Base-by-base conservation (phyloP, 768 basidiomycete genomes). In the Hysterangium stoloniferum region DNA sequence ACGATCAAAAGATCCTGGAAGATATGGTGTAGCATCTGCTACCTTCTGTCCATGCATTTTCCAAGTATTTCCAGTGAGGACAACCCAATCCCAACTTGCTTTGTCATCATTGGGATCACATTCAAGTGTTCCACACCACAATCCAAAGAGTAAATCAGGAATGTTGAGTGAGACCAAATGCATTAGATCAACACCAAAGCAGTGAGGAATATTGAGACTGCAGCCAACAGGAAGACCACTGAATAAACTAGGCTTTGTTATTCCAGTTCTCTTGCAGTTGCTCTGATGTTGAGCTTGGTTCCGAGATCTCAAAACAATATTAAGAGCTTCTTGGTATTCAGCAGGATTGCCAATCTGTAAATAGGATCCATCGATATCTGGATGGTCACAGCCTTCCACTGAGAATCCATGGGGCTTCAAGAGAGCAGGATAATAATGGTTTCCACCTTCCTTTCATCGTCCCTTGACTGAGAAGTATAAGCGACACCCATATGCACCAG, bases 1-100 rank as follows among this genome's bases (percentile, higher is more conserved):
- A 4, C 67, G 60, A 55, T 71, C 67, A 58, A 71, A 73, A 0
- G 66, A 71, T 1, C 63, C 62, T 20, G 72, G 73, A 17, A 74
- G 56, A 47, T 66, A 71, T 2, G 56, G 54, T 0, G 58, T 60
- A 1, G 63, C 56, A 8, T 37, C 52, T 0, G 63, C 68, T 15
- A 74, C 69, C 0, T 32, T 51, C 33, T 50, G 42, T 0, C 71
- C 71, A 57, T 74, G 72, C 2, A 28, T 28, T 8, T 59, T 59
- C 73, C 75, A 76, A 0, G 49, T 29, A 1, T 60, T 48, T 1
- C 6, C 52, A 1, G 11, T 31, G 0, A 74, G 54, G 0, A 61
- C 53, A 0, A 58, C 63, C 67, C 68, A 72, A 17, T 55, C 54
- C 70, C 70, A 72, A 0, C 46, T 48, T 6, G 4, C 28, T 12